Percentiles rank a stretch among this genome's conserved stretches.
Evolutionary conservation across 345 rosid genomes (phyloP).

Genomic region (Viola odorata): DNA sequence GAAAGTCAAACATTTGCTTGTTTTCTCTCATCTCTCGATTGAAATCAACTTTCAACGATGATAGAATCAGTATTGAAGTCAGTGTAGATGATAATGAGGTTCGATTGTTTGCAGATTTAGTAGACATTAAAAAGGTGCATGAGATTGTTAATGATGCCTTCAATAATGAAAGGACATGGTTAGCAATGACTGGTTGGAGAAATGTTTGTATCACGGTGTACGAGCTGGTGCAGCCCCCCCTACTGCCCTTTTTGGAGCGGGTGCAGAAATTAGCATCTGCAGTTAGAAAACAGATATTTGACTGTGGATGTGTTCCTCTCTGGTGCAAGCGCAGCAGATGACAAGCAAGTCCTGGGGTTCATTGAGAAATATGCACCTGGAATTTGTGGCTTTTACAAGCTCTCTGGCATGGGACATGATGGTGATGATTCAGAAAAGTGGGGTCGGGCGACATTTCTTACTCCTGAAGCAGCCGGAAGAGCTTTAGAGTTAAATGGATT

Average conservation of each 20-base stretch:
- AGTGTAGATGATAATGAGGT: slow-evolving; percentile 59
- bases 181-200: slow-evolving; percentile 74
- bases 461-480: slow-evolving; percentile 65
- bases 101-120: slow-evolving; percentile 46
- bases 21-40: slow-evolving; percentile 49
- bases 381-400: slow-evolving; percentile 57
- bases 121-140: slow-evolving; percentile 47
- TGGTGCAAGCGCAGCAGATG: slow-evolving; percentile 34
- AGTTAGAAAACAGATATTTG: slow-evolving; percentile 60
- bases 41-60: slow-evolving; percentile 47
- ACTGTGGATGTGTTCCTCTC: slow-evolving; percentile 56
- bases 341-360: slow-evolving; percentile 61
- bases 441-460: slow-evolving; percentile 77
- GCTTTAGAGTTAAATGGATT: slow-evolving; percentile 51
- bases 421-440: slow-evolving; percentile 56
- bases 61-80: slow-evolving; percentile 57
- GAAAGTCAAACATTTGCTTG: slow-evolving; percentile 51
- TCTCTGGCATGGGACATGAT: slow-evolving; percentile 32
- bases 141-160: slow-evolving; percentile 44
- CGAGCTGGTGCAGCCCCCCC: slow-evolving; percentile 44
- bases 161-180: slow-evolving; percentile 54
- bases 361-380: slow-evolving; percentile 55
- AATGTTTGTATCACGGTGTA: slow-evolving; percentile 44
- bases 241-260: slow-evolving; percentile 75
- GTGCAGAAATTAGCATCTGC: slow-evolving; percentile 85